Evolutionary conservation across 148 eudicot species (phyloP), one percentile per base, ranked within the genome.

Genomic region (Camellia granthamiana): DNA sequence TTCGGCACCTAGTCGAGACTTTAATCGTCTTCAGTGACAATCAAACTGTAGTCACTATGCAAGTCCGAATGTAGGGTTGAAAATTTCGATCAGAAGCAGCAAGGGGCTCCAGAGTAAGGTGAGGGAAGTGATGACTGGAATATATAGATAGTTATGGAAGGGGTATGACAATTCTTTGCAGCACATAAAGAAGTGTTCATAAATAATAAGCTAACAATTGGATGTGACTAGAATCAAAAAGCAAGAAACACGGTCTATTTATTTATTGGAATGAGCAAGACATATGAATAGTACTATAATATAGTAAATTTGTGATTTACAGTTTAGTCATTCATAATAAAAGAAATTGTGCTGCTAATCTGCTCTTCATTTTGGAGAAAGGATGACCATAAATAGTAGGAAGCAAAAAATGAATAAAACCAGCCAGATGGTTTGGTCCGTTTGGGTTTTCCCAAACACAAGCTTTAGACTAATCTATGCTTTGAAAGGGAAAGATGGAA

Each of bases 211-310:
- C 62, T 56, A 3, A 38, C 5, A 19, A 6, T 11, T 54, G 76
- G 62, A 74, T 56, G 47, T 74, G 64, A 74, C 19, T 74, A 55
- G 41, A 56, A 74, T 74, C 64, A 38, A 56, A 74, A 74, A 74
- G 63, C 63, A 30, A 74, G 46, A 74, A 72, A 51, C 38, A 70
- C 56, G 1, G 56, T 56, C 38, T 70, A 49, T 47, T 21, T 47
- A 47, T 47, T 49, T 47, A 2, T 47, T 47, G 19, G 2, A 16
- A 69, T 3, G 16, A n/a, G 74, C 16, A 19, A 19, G 60, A 72
- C n/a, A 47, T 46, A 21, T 13, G 18, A 59, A 16, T 59, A 16
- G 3, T 59, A 59, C 16, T 59, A 6, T 16, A 7, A 9, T 18
- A 4, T 4, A 1, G 38, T 30, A 30, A 30, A 30, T 61, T 61